Evolutionary conservation across 495 filamentous ascomycete species (phyloP).

Genomic region (Rhizodiscina lignyota): DNA sequence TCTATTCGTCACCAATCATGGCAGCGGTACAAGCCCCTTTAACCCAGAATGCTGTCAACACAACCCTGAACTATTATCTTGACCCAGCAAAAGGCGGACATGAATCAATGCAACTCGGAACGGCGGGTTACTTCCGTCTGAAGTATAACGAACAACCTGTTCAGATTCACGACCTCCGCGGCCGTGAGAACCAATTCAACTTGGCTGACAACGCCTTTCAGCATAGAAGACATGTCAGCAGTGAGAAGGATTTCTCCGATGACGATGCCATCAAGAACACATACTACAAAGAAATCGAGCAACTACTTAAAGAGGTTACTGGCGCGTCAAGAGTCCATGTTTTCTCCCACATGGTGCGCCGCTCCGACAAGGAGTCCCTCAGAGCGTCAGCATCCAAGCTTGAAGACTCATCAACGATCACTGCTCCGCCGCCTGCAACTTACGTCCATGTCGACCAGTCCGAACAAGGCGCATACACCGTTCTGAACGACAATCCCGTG

Average conservation of each 20-base stretch:
- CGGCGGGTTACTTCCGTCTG: too few species aligned
- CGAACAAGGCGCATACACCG: too few species aligned
- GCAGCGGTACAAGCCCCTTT: too few species aligned
- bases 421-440: conserved; percentile 14
- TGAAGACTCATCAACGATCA: too few species aligned
- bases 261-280: conserved; percentile 50
- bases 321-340: conserved; percentile 48
- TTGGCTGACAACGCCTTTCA: conserved; percentile 7
- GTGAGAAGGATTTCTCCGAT: conserved; percentile 27
- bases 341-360: conserved; percentile 64
- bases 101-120: too few species aligned
- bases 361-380: too few species aligned
- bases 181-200: conserved; percentile 4
- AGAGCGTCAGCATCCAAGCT: too few species aligned
- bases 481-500: conserved; percentile 39
- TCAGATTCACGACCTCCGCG: conserved; percentile 6
- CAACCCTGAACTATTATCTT: too few species aligned
- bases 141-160: too few species aligned
- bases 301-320: conserved; percentile 42
- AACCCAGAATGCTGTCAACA: too few species aligned
- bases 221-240: conserved; percentile 6
- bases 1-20: too few species aligned
- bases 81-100: too few species aligned
- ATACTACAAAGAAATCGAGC: conserved; percentile 52
- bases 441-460: conserved; percentile 61